Percentiles rank a stretch among this genome's conserved stretches.
Evolutionary conservation across 805 yeast species (phyloP).

Genomic region (Blastobotrys peoriensis): DNA sequence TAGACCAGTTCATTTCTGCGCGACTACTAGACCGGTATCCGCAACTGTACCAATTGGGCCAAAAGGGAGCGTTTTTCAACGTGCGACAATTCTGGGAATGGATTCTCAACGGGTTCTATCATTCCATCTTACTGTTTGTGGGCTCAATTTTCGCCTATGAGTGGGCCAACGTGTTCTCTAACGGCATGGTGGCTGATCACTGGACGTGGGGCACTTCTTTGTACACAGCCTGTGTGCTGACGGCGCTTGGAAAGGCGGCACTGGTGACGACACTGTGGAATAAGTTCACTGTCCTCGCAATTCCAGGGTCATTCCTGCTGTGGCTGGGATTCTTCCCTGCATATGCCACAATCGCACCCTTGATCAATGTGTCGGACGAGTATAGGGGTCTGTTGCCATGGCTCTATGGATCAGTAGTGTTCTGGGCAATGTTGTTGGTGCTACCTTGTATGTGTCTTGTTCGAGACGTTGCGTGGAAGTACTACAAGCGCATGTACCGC

Average conservation of each 20-base stretch:
- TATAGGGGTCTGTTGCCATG: slow-evolving; percentile 73
- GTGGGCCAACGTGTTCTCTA: slow-evolving; percentile 53
- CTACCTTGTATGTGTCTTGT: slow-evolving; percentile 71
- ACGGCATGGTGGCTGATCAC: slow-evolving; percentile 73
- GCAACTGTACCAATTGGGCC: slow-evolving; percentile 86
- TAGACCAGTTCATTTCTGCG: slow-evolving; percentile 93
- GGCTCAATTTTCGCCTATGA: slow-evolving; percentile 64
- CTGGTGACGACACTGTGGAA: slow-evolving; percentile 92
- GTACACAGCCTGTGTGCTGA: slow-evolving; percentile 78
- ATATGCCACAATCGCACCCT: slow-evolving; percentile 81
- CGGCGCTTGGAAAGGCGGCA: slow-evolving; percentile 94
- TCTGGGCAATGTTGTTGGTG: slow-evolving; percentile 78
- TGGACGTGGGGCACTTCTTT: slow-evolving; percentile 95
- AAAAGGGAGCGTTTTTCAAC: slow-evolving; percentile 79
- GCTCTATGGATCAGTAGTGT: slow-evolving; percentile 68
- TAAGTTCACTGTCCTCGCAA: slow-evolving; percentile 81
- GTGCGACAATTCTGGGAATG: slow-evolving; percentile 95
- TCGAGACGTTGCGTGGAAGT: slow-evolving; percentile 92
- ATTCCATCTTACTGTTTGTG: slow-evolving; percentile 77
- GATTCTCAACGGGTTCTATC: slow-evolving; percentile 93
- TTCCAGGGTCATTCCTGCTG: slow-evolving; percentile 83
- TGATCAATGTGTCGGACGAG: slow-evolving; percentile 73
- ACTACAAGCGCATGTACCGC: slow-evolving; percentile 80
- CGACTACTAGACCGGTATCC: slow-evolving; percentile 87
- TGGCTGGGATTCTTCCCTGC: slow-evolving; percentile 87